Conservation (phyloP, 192 early-diverging fungal species). For the Neocallimastix lanati region DNA sequence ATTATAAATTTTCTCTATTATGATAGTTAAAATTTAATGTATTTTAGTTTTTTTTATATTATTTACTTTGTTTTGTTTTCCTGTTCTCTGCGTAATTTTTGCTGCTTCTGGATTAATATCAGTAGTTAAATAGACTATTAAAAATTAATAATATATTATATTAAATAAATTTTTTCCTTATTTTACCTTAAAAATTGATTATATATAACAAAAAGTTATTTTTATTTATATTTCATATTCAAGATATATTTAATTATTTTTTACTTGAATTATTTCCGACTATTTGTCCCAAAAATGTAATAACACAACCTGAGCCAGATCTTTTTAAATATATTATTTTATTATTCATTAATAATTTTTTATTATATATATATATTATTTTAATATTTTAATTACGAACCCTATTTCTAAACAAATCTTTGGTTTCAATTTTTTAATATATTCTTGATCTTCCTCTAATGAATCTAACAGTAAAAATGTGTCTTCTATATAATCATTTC, state of each 20-base stretch:
- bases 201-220: no score
- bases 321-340: no score
- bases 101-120: conserved; percentile 69
- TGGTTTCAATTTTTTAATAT: conserved; percentile 32
- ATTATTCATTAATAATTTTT: no score
- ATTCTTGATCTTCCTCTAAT: conserved; percentile 52
- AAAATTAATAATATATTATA: not conserved
- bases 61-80: conserved; percentile 19
- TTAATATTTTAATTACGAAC: no score
- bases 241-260: not conserved
- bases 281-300: conserved; percentile 52
- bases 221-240: no score
- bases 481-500: conserved; percentile 42
- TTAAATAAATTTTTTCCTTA: no score
- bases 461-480: conserved; percentile 84
- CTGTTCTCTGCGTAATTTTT: conserved; percentile 46
- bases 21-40: no score
- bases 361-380: no score
- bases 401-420: conserved; percentile 73
- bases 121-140: conserved; percentile 38
- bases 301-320: conserved; percentile 68
- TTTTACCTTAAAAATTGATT: no score
- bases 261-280: conserved; percentile 10
- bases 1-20: no score
- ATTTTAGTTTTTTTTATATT: no score